Percentiles rank a stretch among this genome's conserved stretches.
Evolutionary conservation across 805 yeast species (phyloP).

Genomic region (Tetrapisispora taiwanensis): DNA sequence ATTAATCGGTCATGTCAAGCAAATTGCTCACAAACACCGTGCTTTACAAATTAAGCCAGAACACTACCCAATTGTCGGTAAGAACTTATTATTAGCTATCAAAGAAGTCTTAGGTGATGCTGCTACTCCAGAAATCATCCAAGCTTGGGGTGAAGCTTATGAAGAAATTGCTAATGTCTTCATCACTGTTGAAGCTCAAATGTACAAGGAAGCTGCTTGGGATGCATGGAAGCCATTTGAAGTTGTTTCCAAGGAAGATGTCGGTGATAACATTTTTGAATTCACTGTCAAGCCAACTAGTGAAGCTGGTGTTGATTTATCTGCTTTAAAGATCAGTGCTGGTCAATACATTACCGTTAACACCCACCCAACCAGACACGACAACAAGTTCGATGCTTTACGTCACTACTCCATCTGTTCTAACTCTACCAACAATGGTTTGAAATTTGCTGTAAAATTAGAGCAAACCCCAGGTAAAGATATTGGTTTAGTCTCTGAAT

Average conservation of each 20-base stretch:
- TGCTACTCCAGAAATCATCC: constrained; percentile 50
- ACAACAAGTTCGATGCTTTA: constrained; percentile 34
- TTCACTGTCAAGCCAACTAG: constrained; percentile 41
- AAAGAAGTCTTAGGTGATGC: constrained; percentile 43
- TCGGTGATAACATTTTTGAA: constrained; percentile 40
- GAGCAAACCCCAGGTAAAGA: constrained; percentile 21
- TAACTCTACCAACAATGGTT: constrained; percentile 29
- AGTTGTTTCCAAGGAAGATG: constrained; percentile 34
- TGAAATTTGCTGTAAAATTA: constrained; percentile 50
- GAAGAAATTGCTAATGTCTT: constrained; percentile 50
- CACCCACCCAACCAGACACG: constrained; percentile 28
- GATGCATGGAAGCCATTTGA: constrained; percentile 45
- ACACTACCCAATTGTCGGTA: constrained; percentile 59
- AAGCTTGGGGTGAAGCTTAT: constrained; percentile 61
- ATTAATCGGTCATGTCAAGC: constrained; percentile 43
- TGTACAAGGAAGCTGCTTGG: constrained; percentile 47
- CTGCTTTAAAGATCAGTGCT: constrained; percentile 23
- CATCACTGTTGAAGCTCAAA: constrained; percentile 42
- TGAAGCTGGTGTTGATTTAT: constrained; percentile 26
- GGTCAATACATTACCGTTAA: constrained; percentile 35
- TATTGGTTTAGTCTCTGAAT: constrained; percentile 41
- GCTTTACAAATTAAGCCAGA: constrained; percentile 53
- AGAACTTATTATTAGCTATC: constrained; percentile 44
- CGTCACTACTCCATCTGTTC: constrained; percentile 54
- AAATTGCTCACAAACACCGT: constrained; percentile 55